These are phyloP conservation scores for Salix suchowensis DNA, from an alignment of 345 rosid species.

Conservation along the genomic window DNA sequence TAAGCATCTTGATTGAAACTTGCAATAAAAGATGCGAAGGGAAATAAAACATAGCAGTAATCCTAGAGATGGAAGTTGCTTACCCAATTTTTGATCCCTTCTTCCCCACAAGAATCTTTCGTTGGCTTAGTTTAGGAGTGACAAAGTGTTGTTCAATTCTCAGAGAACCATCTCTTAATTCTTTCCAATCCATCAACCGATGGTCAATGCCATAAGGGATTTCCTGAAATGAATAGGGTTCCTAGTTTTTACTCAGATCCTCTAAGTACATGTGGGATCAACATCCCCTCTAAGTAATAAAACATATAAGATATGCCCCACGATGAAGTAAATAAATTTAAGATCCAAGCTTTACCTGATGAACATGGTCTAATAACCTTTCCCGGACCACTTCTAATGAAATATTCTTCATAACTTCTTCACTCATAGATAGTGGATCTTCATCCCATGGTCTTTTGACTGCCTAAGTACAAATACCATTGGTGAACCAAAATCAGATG, in stretches of 20 bases:
- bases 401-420: constrained; percentile 81
- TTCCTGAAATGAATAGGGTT: constrained; percentile 45
- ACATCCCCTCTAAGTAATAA: neutral
- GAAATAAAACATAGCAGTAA: neutral
- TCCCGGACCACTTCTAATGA: constrained; percentile 90
- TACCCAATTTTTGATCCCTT: constrained; percentile 84
- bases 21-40: neutral
- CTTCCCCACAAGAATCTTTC: constrained; percentile 91
- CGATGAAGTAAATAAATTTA: neutral
- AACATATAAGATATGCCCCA: neutral
- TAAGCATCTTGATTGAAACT: neutral
- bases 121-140: constrained; percentile 71
- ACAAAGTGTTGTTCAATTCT: constrained; percentile 86
- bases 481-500: constrained; percentile 18
- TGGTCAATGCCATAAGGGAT: constrained; percentile 76
- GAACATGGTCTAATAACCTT: constrained; percentile 77
- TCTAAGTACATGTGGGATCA: neutral
- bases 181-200: constrained; percentile 84
- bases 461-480: constrained; percentile 53
- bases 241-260: neutral
- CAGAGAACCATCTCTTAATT: constrained; percentile 71
- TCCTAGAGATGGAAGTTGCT: constrained; percentile 2
- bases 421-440: constrained; percentile 72
- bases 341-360: constrained; percentile 55
- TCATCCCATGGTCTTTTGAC: constrained; percentile 92